Evolutionary conservation across 1,284 basidiomycete species (phyloP).

Genomic region (Leccinum fallax): DNA sequence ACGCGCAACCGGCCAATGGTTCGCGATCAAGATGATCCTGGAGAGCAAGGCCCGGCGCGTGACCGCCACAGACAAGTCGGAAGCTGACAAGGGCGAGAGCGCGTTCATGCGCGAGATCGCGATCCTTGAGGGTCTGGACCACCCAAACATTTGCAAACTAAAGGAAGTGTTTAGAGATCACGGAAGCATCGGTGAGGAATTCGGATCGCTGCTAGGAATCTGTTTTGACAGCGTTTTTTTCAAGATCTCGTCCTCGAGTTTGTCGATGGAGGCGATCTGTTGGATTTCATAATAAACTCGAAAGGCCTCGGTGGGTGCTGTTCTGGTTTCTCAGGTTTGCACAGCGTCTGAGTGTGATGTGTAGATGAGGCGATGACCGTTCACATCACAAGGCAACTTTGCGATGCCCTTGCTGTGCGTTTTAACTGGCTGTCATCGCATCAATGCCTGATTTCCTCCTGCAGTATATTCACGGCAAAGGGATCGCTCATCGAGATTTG

Average conservation of each 20-base stretch:
- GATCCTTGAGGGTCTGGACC: conserved; percentile 75
- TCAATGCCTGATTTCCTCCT: conserved; percentile 8
- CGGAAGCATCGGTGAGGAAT: conserved; percentile 63
- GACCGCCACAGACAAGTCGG: conserved; percentile 26
- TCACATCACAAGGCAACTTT: conserved; percentile 75
- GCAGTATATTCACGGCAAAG: conserved; percentile 74
- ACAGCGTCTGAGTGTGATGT: conserved; percentile 5
- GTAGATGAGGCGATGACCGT: conserved; percentile 59
- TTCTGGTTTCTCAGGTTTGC: conserved; percentile 2
- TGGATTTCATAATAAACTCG: conserved; percentile 71
- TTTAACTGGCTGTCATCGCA: not conserved
- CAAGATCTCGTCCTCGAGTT: conserved; percentile 78
- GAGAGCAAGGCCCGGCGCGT: conserved; percentile 46
- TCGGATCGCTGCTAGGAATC: not conserved
- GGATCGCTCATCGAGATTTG: conserved; percentile 87
- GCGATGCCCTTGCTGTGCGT: conserved; percentile 67
- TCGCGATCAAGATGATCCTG: conserved; percentile 79
- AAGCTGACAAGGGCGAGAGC: conserved; percentile 26
- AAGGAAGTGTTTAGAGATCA: conserved; percentile 77
- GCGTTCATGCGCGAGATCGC: conserved; percentile 75
- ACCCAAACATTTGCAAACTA: conserved; percentile 81
- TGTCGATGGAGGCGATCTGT: conserved; percentile 86
- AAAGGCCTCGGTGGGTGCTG: conserved; percentile 59
- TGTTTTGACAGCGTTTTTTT: conserved; percentile 1
- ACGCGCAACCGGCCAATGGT: conserved; percentile 60